These are phyloP conservation scores for Periconia macrospinosa DNA, from an alignment of 2,329 filamentous ascomycete genomes.

Conservation along the genomic window DNA sequence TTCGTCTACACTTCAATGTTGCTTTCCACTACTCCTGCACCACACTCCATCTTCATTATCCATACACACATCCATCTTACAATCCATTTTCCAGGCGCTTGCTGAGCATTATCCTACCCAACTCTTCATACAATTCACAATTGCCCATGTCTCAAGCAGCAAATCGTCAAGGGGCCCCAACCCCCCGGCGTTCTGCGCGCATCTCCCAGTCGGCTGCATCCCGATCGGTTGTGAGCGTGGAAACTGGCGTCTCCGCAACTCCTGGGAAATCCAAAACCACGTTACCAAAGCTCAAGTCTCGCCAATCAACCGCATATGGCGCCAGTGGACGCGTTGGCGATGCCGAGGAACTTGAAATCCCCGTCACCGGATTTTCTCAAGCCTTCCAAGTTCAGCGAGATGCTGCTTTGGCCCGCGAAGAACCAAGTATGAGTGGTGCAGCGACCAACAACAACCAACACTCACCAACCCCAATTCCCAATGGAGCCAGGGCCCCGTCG, in stretches of 20 bases:
- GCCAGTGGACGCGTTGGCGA: slow-evolving; percentile 35
- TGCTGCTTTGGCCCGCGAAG: slow-evolving; percentile 25
- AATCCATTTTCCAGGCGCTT: background rate
- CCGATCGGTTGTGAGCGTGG: slow-evolving; percentile 21
- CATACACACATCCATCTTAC: background rate
- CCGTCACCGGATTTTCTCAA: slow-evolving; percentile 33
- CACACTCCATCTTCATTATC: background rate
- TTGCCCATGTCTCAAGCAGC: slow-evolving; percentile 27
- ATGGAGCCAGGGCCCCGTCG: slow-evolving; percentile 7
- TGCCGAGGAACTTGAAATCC: slow-evolving; percentile 30
- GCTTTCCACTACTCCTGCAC: background rate
- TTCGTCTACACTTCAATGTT: background rate
- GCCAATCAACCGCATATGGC: slow-evolving; percentile 42
- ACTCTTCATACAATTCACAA: too few relatives aligned
- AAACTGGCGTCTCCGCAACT: slow-evolving; percentile 17
- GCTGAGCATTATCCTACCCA: background rate
- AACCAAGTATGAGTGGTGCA: slow-evolving; percentile 18
- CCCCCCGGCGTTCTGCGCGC: slow-evolving; percentile 36
- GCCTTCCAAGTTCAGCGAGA: slow-evolving; percentile 34
- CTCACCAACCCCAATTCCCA: slow-evolving; percentile 13
- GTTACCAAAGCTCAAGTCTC: slow-evolving; percentile 33
- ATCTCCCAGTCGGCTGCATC: slow-evolving; percentile 29
- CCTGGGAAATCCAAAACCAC: slow-evolving; percentile 19
- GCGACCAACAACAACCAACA: slow-evolving; percentile 5
- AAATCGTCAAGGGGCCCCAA: slow-evolving; percentile 22